phyloP scores from a whole-genome alignment of 495 filamentous ascomycete genomes.

The Hyaloscypha bicolor region DNA sequence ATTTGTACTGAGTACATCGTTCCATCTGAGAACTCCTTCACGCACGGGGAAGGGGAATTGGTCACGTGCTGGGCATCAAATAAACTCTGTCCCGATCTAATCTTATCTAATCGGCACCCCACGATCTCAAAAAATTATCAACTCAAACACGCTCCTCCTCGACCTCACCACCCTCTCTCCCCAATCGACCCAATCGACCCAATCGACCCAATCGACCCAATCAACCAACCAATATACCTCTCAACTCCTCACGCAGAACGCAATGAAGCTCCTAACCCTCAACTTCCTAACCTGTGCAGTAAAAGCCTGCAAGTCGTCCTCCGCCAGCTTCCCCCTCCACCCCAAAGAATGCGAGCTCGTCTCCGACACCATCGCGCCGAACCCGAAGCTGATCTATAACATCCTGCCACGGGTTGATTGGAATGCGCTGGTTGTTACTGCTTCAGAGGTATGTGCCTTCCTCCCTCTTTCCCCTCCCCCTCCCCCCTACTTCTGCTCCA shows the following conservation, averaged over 20 bases:
- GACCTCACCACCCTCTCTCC: background rate
- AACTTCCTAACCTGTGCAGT: conserved; percentile 98
- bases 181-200: no score
- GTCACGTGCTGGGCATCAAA: background rate
- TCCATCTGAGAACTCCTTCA: no score
- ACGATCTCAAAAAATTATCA: conserved; percentile 2
- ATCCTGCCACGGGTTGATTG: conserved; percentile 88
- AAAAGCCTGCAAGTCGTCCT: conserved; percentile 82
- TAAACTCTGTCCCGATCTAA: background rate
- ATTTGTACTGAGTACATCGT: no score
- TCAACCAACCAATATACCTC: background rate
- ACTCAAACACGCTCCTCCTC: background rate
- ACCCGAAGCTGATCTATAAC: conserved; percentile 76
- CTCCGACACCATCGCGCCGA: conserved; percentile 76
- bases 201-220: background rate
- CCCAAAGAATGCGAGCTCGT: conserved; percentile 88
- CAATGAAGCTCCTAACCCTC: conserved; percentile 94
- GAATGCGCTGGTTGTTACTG: conserved; percentile 71
- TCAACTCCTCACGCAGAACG: background rate
- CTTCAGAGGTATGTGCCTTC: conserved; percentile 67
- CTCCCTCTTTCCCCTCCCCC: conserved; percentile 14
- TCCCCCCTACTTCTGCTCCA: conserved; percentile 5
- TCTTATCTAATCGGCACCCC: conserved; percentile 5
- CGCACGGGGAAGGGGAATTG: background rate
- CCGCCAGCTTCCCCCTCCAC: conserved; percentile 83